A percentile compares a stretch with the other conserved stretches of the same genome.
These are phyloP conservation scores for Suillus cothurnatus DNA, from an alignment of 768 basidiomycete genomes.

Conservation along the genomic window DNA sequence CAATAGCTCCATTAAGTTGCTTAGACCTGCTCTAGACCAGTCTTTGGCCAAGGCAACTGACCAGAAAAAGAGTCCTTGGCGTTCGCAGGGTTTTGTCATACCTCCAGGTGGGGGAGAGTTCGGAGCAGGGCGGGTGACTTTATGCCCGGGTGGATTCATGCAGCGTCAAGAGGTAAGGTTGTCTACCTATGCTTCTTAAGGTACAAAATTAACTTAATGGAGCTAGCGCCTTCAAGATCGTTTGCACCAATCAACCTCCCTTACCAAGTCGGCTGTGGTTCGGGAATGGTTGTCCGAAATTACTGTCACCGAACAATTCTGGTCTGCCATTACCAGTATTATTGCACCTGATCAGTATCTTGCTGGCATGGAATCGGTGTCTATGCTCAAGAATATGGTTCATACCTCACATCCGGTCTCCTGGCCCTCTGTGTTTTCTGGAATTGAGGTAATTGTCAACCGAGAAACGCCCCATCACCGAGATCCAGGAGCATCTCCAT, in stretches of 20 bases:
- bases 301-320: not conserved
- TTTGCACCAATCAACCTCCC: not conserved
- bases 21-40: not conserved
- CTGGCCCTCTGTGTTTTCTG: conserved; percentile 9
- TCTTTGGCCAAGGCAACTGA: not conserved
- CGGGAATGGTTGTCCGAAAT: not conserved
- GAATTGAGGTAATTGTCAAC: conserved; percentile 10
- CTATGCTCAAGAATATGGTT: not conserved
- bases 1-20: not conserved
- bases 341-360: not conserved
- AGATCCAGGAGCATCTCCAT: not conserved
- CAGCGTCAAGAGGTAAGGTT: not conserved
- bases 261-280: not conserved
- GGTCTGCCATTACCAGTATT: not conserved
- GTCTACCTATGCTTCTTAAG: not conserved
- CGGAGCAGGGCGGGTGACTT: not conserved
- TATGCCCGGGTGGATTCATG: not conserved
- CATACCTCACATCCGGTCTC: not conserved
- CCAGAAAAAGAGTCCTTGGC: not conserved
- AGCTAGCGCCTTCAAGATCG: not conserved
- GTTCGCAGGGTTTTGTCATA: not conserved
- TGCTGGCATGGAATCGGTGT: not conserved
- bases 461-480: not conserved
- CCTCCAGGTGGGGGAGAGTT: not conserved
- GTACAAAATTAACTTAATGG: not conserved